These are phyloP conservation scores for sweet orange (Citrus sinensis) DNA, from an alignment of 345 rosid genomes.

Conservation along the genomic window DVS_A1.0 CM039162.1:111501-112000, in stretches of 20 bases:
- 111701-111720: neutral
- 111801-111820: neutral
- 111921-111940: neutral
- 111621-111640: neutral
- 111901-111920: constrained; percentile 32
- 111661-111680: neutral
- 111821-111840: constrained; percentile 74
- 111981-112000: neutral
- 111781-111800: neutral
- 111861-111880: constrained; percentile 66
- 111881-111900: constrained; percentile 60
- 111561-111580: neutral
- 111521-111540: neutral
- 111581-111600: neutral
- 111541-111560: neutral
- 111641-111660: neutral
- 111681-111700: neutral
- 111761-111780: neutral
- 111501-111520: neutral
- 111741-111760: neutral
- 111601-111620: neutral
- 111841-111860: constrained; percentile 57
- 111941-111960: neutral
- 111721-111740: neutral
- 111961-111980: neutral